Conservation (phyloP, 106 monocot genomes). For the Chionographis japonica region DNA sequence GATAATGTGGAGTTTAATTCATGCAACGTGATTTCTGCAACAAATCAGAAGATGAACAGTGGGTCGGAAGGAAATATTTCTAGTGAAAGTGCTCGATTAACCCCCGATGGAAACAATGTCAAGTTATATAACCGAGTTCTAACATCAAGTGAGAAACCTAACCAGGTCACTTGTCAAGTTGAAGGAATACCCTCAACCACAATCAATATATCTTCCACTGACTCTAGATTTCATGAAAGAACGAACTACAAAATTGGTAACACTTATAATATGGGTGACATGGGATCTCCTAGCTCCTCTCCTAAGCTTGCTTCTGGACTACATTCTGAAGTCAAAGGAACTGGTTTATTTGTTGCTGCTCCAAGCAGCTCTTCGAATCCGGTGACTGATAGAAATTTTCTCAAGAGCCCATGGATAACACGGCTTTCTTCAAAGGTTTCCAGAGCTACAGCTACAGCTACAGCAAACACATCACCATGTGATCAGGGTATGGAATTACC, state of each 20-base stretch:
- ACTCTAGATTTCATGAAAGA: background rate
- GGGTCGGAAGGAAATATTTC: constrained; percentile 8
- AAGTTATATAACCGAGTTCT: constrained; percentile 3
- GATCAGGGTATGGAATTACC: constrained; percentile 7
- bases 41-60: background rate
- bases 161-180: constrained; percentile 1
- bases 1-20: constrained; percentile 6
- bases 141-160: constrained; percentile 7
- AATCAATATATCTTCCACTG: background rate
- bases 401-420: constrained; percentile 54
- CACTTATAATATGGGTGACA: background rate
- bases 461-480: constrained; percentile 1
- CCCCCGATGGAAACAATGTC: background rate
- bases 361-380: constrained; percentile 13
- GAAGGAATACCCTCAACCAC: background rate
- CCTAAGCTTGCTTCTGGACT: background rate
- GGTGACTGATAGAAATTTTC: constrained; percentile 13
- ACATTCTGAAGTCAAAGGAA: background rate
- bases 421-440: constrained; percentile 40
- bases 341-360: background rate
- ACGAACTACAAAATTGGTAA: background rate
- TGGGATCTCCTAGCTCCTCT: constrained; percentile 3
- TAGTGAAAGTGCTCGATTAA: background rate
- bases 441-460: background rate
- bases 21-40: constrained; percentile 3